Evolutionary conservation across 345 rosid species (phyloP), one percentile per base, ranked within the genome.

Genomic region (Isatis tinctoria): DNA sequence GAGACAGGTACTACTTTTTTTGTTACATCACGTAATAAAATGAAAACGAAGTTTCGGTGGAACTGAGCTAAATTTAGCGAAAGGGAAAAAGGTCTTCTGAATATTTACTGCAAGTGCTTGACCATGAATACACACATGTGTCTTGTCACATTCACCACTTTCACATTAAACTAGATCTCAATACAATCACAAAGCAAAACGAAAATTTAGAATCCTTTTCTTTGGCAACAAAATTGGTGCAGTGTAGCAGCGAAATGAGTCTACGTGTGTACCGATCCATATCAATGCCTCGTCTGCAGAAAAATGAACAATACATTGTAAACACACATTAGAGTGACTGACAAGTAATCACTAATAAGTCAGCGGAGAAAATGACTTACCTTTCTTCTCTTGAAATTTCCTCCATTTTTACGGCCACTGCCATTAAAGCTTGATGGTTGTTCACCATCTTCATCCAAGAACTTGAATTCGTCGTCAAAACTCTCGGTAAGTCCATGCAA

Each of bases 401-500:
- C 73, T 63, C 87, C 85, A 59, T 14, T 74, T 74, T 77, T 81
- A 35, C 77, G 60, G 54, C 66, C 57, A 32, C 74, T 54, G 37
- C 68, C 65, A 27, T 72, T 22, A 13, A 78, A 69, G 73, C 77
- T 62, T 17, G 67, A 18, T 74, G 70, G 40, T 60, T 48, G 75
- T 41, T 81, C 87, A 69, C 49, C 74, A 37, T 58, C 78, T 43
- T 74, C 80, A 60, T 79, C 88, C 56, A 91, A 79, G 60, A 79
- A 81, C 74, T 88, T 90, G 74, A 90, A 69, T 59, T 90, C 97
- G 27, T 90, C 90, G 45, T 44, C 82, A 74, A 91, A 94, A 79
- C 79, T 78, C 62, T 90, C 97, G 12, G 90, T 74, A 44, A 94
- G 83, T 70, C 87, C 95, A 60, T 66, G 72, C 86, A 91, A 83